Percentiles rank a stretch among this genome's conserved stretches.
Conservation (phyloP, 139 green algal genomes). For the Volvox reticuliferus region DNA sequence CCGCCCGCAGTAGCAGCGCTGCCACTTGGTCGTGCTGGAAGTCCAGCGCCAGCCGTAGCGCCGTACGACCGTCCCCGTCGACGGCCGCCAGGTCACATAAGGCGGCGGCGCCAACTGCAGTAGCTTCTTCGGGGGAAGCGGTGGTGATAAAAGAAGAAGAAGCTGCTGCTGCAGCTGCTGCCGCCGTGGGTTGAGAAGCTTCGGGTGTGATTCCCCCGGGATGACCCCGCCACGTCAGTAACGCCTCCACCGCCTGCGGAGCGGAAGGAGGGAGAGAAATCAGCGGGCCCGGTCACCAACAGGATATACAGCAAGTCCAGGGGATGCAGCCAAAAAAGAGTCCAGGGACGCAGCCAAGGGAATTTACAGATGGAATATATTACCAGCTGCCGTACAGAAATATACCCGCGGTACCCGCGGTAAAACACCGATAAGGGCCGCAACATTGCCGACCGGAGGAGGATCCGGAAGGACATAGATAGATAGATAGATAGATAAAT, state of each 20-base stretch:
- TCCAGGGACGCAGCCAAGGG: too few species aligned
- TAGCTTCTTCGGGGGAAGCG: not conserved
- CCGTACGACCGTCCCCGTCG: constrained; percentile 76
- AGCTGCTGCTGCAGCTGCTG: not conserved
- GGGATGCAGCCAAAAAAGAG: too few species aligned
- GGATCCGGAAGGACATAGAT: too few species aligned
- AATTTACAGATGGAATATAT: too few species aligned
- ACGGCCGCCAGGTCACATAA: constrained; percentile 31
- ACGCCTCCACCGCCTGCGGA: constrained; percentile 25
- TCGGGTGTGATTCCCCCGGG: not conserved
- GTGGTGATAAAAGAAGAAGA: not conserved
- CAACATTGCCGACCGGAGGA: too few species aligned
- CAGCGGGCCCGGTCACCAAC: too few species aligned
- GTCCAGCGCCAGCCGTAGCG: constrained; percentile 66
- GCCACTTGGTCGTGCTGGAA: constrained; percentile 40
- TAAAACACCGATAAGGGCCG: too few species aligned
- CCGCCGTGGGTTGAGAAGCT: not conserved
- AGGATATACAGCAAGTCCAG: too few species aligned
- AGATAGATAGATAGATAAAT: too few species aligned
- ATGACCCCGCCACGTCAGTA: not conserved
- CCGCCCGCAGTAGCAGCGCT: not conserved
- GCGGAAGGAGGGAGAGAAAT: too few species aligned
- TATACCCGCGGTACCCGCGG: too few species aligned
- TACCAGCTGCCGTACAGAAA: too few species aligned
- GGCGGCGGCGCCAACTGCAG: not conserved